Conservation (phyloP, 2,329 filamentous ascomycete genomes). For the Aquanectria penicillioides region DNA sequence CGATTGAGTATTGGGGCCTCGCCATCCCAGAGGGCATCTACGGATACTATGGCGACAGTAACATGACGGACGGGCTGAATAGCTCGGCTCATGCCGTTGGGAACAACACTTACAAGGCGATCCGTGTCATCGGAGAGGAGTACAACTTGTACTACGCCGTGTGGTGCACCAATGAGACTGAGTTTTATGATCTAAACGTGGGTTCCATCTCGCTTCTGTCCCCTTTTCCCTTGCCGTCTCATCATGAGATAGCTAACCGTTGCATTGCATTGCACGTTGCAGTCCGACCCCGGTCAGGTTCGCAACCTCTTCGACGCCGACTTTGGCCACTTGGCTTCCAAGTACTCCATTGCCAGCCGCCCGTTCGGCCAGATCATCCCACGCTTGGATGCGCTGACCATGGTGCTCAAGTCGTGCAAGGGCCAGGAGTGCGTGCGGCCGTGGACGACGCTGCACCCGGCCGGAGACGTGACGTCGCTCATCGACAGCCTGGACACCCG, state of each 20-base stretch:
- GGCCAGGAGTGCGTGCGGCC: not conserved
- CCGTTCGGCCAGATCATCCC: not conserved
- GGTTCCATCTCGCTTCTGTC: conserved; percentile 15
- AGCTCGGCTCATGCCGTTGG: not conserved
- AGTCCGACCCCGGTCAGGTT: conserved; percentile 12
- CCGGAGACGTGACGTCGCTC: conserved; percentile 1
- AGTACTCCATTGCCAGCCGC: not conserved
- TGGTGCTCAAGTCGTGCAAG: conserved; percentile 17
- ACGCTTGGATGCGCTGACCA: conserved; percentile 1
- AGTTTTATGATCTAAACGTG: conserved; percentile 63
- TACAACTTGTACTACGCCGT: conserved; percentile 66
- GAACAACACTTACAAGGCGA: conserved; percentile 64
- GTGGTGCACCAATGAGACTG: conserved; percentile 61
- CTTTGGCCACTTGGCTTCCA: not conserved
- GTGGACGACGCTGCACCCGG: conserved; percentile 1
- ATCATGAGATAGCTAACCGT: not conserved
- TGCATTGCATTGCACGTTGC: too few species aligned
- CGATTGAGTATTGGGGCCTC: conserved; percentile 64
- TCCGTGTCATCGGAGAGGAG: conserved; percentile 55
- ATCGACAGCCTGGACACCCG: not conserved
- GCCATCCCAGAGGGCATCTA: conserved; percentile 42
- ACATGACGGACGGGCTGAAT: conserved; percentile 1
- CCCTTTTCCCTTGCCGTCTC: too few species aligned
- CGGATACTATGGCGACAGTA: conserved; percentile 2
- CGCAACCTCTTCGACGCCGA: conserved; percentile 6